These are phyloP conservation scores for Penstemon davidsonii DNA, from an alignment of 257 asterid species.

Conservation along the genomic window DNA sequence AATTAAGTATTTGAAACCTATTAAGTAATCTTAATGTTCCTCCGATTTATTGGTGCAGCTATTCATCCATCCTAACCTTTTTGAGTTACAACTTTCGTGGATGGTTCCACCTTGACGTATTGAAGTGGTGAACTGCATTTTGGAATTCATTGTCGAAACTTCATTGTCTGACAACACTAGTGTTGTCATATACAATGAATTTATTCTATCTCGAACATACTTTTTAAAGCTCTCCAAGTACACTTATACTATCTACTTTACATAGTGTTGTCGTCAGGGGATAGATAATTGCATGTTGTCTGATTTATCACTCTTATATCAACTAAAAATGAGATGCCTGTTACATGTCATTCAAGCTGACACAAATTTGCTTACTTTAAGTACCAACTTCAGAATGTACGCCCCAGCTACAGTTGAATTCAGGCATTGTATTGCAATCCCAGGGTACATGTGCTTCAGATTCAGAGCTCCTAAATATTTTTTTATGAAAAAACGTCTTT, in stretches of 20 bases:
- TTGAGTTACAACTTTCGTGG: neutral
- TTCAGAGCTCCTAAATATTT: neutral
- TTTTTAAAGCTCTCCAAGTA: constrained; percentile 1
- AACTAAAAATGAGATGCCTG: neutral
- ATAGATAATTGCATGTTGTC: neutral
- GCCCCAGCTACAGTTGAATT: neutral
- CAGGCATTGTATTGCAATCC: neutral
- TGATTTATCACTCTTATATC: neutral
- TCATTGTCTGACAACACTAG: neutral
- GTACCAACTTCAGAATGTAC: neutral
- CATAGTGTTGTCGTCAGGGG: neutral
- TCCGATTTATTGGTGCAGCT: neutral
- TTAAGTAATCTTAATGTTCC: neutral
- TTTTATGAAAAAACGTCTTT: neutral
- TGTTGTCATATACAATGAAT: constrained; percentile 8
- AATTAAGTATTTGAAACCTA: neutral
- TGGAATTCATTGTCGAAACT: neutral
- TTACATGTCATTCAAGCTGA: neutral
- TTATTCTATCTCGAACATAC: neutral
- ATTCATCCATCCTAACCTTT: constrained; percentile 2
- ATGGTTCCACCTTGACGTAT: neutral
- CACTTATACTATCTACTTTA: neutral
- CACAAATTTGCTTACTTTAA: neutral
- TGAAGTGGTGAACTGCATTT: neutral
- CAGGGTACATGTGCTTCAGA: neutral